Evolutionary conservation across 2,329 filamentous ascomycete species (phyloP).

Genomic region (Ophiosphaerella korrae): DNA sequence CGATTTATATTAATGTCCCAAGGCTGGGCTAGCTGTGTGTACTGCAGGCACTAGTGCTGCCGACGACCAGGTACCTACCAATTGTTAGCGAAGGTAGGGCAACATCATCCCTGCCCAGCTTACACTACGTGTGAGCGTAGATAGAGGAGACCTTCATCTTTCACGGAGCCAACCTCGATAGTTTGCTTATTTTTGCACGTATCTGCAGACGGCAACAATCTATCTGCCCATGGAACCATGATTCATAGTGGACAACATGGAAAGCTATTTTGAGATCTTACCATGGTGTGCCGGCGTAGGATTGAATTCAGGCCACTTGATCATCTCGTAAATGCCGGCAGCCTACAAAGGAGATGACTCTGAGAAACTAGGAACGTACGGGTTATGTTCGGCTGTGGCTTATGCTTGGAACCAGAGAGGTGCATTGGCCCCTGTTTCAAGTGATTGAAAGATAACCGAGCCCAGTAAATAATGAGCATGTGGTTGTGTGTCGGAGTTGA

Average conservation of each 20-base stretch:
- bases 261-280: slow-evolving; percentile 1
- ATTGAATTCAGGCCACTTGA: neutral
- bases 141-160: neutral
- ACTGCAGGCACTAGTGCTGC: neutral
- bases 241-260: neutral
- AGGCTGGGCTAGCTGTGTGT: slow-evolving; percentile 3
- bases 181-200: neutral
- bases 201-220: no score
- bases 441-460: no score
- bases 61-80: neutral
- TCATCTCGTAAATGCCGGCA: neutral
- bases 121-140: neutral
- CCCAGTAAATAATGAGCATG: no score
- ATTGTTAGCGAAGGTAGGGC: neutral
- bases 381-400: neutral
- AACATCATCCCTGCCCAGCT: neutral
- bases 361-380: no score
- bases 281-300: neutral
- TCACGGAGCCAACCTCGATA: neutral
- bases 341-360: neutral
- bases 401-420: neutral
- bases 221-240: no score
- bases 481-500: no score
- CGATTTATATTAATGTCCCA: slow-evolving; percentile 23
- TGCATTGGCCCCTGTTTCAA: no score